Conservation (phyloP, 805 yeast genomes). For the Cyberlindnera suaveolens region DNA sequence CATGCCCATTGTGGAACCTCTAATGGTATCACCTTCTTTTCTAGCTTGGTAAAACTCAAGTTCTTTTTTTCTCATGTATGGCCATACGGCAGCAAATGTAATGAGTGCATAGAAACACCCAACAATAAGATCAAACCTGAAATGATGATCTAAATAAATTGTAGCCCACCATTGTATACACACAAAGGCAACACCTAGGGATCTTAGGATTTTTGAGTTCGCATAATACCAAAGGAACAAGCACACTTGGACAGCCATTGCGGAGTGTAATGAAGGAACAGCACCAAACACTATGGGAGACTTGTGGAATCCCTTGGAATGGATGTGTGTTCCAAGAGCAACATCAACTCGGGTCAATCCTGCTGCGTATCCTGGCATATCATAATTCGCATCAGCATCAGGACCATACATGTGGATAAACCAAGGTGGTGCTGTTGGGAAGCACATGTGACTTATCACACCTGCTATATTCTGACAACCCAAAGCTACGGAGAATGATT, state of each 20-base stretch:
- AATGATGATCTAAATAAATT: slow-evolving; percentile 68
- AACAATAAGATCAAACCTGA: slow-evolving; percentile 52
- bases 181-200: slow-evolving; percentile 38
- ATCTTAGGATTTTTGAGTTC: slow-evolving; percentile 20
- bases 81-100: slow-evolving; percentile 36
- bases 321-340: slow-evolving; percentile 54
- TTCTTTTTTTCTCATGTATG: slow-evolving; percentile 30
- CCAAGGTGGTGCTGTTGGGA: slow-evolving; percentile 77
- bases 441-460: slow-evolving; percentile 49
- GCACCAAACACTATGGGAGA: slow-evolving; percentile 69
- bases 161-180: slow-evolving; percentile 70
- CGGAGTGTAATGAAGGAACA: slow-evolving; percentile 56
- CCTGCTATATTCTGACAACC: slow-evolving; percentile 59
- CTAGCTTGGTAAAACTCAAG: slow-evolving; percentile 26
- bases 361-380: slow-evolving; percentile 65
- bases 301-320: slow-evolving; percentile 56
- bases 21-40: slow-evolving; percentile 30
- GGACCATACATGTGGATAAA: slow-evolving; percentile 58
- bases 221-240: slow-evolving; percentile 38
- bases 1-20: slow-evolving; percentile 57
- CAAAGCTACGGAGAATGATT: slow-evolving; percentile 44
- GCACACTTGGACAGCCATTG: slow-evolving; percentile 49
- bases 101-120: slow-evolving; percentile 49
- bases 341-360: slow-evolving; percentile 62
- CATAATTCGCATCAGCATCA: slow-evolving; percentile 48